A percentile compares a stretch with the other conserved stretches of the same genome.
Evolutionary conservation across 495 filamentous ascomycete genomes (phyloP).

Genomic region (Tuber melanosporum): DNA sequence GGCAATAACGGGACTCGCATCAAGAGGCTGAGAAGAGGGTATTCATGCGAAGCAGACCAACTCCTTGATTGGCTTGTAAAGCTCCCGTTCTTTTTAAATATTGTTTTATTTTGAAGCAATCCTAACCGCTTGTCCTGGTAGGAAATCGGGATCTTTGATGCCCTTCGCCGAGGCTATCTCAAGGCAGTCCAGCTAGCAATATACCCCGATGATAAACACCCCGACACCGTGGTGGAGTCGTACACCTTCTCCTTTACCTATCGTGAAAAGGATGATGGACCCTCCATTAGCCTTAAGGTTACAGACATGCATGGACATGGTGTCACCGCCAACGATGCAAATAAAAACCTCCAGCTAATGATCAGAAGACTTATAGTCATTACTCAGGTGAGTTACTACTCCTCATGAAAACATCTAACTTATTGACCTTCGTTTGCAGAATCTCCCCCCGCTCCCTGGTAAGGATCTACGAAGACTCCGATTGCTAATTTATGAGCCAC

Average conservation of each 20-base stretch:
- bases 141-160: constrained; percentile 40
- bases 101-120: constrained; percentile 4
- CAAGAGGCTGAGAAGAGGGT: constrained; percentile 40
- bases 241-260: constrained; percentile 42
- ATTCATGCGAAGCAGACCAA: constrained; percentile 35
- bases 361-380: constrained; percentile 40
- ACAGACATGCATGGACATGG: constrained; percentile 31
- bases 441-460: constrained; percentile 39
- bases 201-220: constrained; percentile 35
- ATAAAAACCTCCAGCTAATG: constrained; percentile 37
- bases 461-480: not conserved
- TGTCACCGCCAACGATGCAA: constrained; percentile 36
- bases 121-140: not conserved
- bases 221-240: constrained; percentile 38
- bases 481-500: not conserved
- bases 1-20: constrained; percentile 30
- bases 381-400: constrained; percentile 29
- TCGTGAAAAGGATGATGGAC: constrained; percentile 24
- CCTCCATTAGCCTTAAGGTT: constrained; percentile 29
- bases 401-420: not conserved
- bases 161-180: constrained; percentile 37
- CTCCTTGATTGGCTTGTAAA: constrained; percentile 41
- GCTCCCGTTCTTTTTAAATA: not conserved
- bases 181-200: constrained; percentile 40
- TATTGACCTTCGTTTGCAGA: constrained; percentile 16